These are phyloP conservation scores for Garcia nutans DNA, from an alignment of 345 rosid genomes.

Conservation along the genomic window DNA sequence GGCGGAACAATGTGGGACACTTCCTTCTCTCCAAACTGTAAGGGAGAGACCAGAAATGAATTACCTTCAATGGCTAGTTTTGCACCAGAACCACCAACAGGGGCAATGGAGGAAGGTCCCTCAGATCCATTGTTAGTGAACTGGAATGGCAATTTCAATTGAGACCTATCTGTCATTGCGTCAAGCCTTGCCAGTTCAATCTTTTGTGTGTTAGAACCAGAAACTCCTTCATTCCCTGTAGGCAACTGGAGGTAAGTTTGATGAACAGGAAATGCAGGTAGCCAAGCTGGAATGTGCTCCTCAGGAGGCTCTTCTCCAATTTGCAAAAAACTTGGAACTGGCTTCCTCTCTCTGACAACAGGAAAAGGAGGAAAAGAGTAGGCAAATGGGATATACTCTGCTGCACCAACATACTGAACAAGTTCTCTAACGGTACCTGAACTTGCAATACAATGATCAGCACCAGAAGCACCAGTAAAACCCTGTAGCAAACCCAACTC, in stretches of 20 bases:
- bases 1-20: conserved; percentile 52
- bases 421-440: conserved; percentile 64
- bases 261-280: conserved; percentile 68
- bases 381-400: conserved; percentile 59
- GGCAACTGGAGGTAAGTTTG: conserved; percentile 32
- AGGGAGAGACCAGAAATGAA: conserved; percentile 66
- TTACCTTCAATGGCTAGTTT: conserved; percentile 41
- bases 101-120: conserved; percentile 35
- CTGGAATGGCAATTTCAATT: conserved; percentile 39
- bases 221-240: conserved; percentile 25
- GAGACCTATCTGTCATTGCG: conserved; percentile 34
- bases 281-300: conserved; percentile 78
- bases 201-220: conserved; percentile 29
- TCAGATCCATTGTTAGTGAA: conserved; percentile 38
- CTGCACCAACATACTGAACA: conserved; percentile 52
- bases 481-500: conserved; percentile 61
- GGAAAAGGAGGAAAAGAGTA: conserved; percentile 65
- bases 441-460: conserved; percentile 55
- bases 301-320: conserved; percentile 63
- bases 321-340: conserved; percentile 43
- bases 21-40: conserved; percentile 58
- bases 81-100: conserved; percentile 31
- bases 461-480: conserved; percentile 55
- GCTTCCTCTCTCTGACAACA: conserved; percentile 45
- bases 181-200: conserved; percentile 31